Conservation (phyloP, 208 protist genomes). For the Angomonas deanei region DNA sequence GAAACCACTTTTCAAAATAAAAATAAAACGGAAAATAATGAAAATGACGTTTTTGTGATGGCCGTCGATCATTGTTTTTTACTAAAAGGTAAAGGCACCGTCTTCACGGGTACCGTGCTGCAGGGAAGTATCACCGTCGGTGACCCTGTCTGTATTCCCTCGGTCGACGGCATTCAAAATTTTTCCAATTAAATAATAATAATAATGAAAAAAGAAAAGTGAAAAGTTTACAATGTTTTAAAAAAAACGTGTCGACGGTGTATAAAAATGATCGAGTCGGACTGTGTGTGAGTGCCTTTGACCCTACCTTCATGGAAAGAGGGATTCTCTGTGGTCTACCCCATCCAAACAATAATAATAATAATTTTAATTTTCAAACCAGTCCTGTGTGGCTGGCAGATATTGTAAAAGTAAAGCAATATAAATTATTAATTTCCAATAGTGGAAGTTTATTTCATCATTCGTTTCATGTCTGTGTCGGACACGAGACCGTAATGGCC, state of each 20-base stretch:
- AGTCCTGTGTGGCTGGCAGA: slow-evolving; percentile 40
- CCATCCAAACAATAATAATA: slow-evolving; percentile 12
- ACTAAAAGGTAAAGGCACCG: slow-evolving; percentile 94
- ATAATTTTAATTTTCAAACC: not conserved
- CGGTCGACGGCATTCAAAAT: slow-evolving; percentile 60
- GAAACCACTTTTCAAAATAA: not conserved
- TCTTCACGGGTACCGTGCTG: slow-evolving; percentile 96
- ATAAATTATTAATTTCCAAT: slow-evolving; percentile 59
- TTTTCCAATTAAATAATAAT: not conserved
- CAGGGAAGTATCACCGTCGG: slow-evolving; percentile 73
- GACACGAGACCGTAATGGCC: slow-evolving; percentile 85
- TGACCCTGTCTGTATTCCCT: slow-evolving; percentile 86
- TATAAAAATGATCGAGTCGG: slow-evolving; percentile 88
- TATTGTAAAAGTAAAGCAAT: slow-evolving; percentile 64
- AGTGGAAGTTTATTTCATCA: slow-evolving; percentile 31
- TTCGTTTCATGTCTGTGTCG: slow-evolving; percentile 78
- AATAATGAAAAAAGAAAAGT: slow-evolving; percentile 53
- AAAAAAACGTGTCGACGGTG: slow-evolving; percentile 69
- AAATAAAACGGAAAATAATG: not conserved
- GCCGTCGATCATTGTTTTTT: slow-evolving; percentile 98
- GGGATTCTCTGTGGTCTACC: slow-evolving; percentile 61
- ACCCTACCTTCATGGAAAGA: slow-evolving; percentile 85
- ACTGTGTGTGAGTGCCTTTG: slow-evolving; percentile 91
- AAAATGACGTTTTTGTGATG: slow-evolving; percentile 79
- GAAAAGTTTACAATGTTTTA: slow-evolving; percentile 95